Evolutionary conservation across 371 early-diverging fungal species (phyloP), one percentile per base, ranked within the genome.

Genomic region (Mortierella sp.): DNA sequence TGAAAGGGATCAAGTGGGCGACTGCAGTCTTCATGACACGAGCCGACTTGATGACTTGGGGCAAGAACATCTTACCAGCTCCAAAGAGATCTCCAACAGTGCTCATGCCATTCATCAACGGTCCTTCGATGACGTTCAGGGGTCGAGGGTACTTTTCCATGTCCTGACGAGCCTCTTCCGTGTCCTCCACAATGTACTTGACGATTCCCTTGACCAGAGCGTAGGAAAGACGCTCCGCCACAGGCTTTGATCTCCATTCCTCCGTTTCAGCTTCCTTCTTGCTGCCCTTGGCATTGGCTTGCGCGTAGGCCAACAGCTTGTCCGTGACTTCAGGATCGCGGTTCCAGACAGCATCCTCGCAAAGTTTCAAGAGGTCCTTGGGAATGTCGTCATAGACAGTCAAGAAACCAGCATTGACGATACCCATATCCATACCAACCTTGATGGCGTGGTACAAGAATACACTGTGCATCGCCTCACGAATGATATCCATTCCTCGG

Each of bases 401-500:
- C 82, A 96, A 83, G 85, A 92, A 91, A 64, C 96, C 97, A 13
- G 96, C 94, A 78, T 96, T 96, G 67, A 96, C 97, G 60, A 96
- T 96, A 67, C 96, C 97, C 97, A 96, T 96, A 79, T 95, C 96
- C 93, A 96, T 92, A 19, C 96, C 96, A 17, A 85, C 94, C 76
- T 91, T 86, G 74, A 94, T 94, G 19, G 96, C 87, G 67, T 96
- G 96, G 80, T 91, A 96, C 73, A 95, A 79, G 73, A 96, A 96
- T 16, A 96, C 97, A 57, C 90, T 89, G 83, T 96, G 96, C 96
- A 96, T 96, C 10, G 96, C 96, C 81, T 94, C 91, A 78, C 97
- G 91, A 34, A 96, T 83, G 44, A 84, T 84, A 67, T 95, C 95
- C 87, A 94, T 95, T 65, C 96, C 96, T 78, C 96, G 92, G 89